These are phyloP conservation scores for Amauroascus niger DNA, from an alignment of 2,329 filamentous ascomycete species.

Conservation along the genomic window DNA sequence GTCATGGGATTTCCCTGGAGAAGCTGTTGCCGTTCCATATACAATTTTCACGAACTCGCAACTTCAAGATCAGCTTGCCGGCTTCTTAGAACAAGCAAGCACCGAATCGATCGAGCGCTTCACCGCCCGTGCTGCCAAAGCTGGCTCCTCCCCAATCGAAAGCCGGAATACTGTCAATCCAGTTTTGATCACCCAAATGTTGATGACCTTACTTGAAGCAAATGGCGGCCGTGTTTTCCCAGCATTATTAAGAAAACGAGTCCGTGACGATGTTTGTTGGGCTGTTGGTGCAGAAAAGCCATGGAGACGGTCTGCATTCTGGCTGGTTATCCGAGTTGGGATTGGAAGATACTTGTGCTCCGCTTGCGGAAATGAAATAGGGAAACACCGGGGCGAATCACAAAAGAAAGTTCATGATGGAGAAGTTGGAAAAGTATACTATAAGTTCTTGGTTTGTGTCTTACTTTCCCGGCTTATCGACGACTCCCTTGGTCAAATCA, in stretches of 20 bases:
- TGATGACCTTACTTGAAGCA: conserved; percentile 52
- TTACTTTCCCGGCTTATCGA: conserved; percentile 42
- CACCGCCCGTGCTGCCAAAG: conserved; percentile 45
- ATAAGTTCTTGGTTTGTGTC: conserved; percentile 50
- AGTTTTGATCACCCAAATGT: conserved; percentile 48
- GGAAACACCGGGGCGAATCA: conserved; percentile 18
- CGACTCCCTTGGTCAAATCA: conserved; percentile 25
- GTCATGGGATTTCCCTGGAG: conserved; percentile 51
- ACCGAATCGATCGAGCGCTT: conserved; percentile 46
- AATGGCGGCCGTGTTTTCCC: conserved; percentile 38
- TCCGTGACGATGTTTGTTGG: conserved; percentile 54
- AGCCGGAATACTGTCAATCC: conserved; percentile 50
- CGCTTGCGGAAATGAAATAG: neutral
- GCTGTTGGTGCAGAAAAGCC: conserved; percentile 39
- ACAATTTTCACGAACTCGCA: conserved; percentile 28
- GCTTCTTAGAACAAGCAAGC: conserved; percentile 49
- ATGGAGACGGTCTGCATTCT: conserved; percentile 55
- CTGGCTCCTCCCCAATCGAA: conserved; percentile 42
- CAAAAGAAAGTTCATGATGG: neutral
- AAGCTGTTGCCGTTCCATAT: conserved; percentile 41
- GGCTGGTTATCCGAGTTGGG: conserved; percentile 53
- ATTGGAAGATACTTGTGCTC: conserved; percentile 43
- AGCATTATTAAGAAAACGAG: conserved; percentile 44
- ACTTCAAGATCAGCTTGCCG: conserved; percentile 43
- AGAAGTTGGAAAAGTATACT: conserved; percentile 41